Evolutionary conservation across 768 basidiomycete genomes (phyloP).

Genomic region (Calocybe gangraenosa): DNA sequence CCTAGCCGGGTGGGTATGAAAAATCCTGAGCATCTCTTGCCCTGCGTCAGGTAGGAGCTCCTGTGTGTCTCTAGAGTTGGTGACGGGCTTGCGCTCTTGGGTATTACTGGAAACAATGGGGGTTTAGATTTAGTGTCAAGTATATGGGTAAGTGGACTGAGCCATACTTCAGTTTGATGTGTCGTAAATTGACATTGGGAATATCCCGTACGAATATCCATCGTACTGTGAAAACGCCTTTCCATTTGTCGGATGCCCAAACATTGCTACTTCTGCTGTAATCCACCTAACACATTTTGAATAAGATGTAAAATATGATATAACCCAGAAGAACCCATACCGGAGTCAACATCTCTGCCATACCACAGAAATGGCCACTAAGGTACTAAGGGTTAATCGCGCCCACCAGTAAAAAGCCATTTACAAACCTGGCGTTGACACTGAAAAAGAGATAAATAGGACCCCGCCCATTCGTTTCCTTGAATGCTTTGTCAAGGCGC

Average conservation of each 20-base stretch:
- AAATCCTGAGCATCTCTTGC: slow-evolving; percentile 94
- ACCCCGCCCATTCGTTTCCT: slow-evolving; percentile 85
- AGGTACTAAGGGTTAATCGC: slow-evolving; percentile 3
- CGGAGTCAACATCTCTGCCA: slow-evolving; percentile 97
- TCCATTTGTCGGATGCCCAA: slow-evolving; percentile 99
- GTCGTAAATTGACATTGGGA: slow-evolving; percentile 82
- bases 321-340: slow-evolving; percentile 36
- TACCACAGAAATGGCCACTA: slow-evolving; percentile 96
- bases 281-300: slow-evolving; percentile 55
- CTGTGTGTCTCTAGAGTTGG: slow-evolving; percentile 96
- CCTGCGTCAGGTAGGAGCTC: slow-evolving; percentile 95
- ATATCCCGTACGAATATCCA: slow-evolving; percentile 99
- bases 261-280: slow-evolving; percentile 93
- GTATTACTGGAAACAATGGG: slow-evolving; percentile 65
- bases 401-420: background rate
- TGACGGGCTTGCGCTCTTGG: slow-evolving; percentile 96
- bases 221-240: slow-evolving; percentile 96
- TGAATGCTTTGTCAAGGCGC: slow-evolving; percentile 94
- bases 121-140: slow-evolving; percentile 8
- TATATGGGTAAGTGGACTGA: slow-evolving; percentile 1
- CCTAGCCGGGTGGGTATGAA: slow-evolving; percentile 88
- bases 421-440: slow-evolving; percentile 77
- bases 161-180: slow-evolving; percentile 80
- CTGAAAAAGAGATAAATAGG: slow-evolving; percentile 99
- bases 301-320: background rate